Evolutionary conservation across 2,329 filamentous ascomycete genomes (phyloP).

Genomic region (Penicillium sp.): DNA sequence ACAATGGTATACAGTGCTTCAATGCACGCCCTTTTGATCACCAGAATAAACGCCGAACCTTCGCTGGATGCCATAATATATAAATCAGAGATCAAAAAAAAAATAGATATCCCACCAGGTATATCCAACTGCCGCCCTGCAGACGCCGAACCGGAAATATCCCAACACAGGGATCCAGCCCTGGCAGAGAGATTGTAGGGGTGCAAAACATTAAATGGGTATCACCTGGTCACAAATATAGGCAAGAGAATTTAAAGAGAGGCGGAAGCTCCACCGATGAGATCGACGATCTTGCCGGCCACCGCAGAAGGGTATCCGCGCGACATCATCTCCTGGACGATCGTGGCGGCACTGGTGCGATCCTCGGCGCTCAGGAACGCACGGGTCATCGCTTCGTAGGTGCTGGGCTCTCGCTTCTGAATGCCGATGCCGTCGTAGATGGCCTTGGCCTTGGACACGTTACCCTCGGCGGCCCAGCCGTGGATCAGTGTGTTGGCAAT

Average conservation of each 20-base stretch:
- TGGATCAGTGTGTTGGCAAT: constrained; percentile 98
- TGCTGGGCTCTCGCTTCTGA: constrained; percentile 87
- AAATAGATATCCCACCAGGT: constrained; percentile 16
- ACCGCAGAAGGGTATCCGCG: constrained; percentile 90
- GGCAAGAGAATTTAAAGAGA: constrained; percentile 23
- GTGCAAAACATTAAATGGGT: constrained; percentile 10
- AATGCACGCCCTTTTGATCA: constrained; percentile 20
- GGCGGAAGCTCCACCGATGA: constrained; percentile 60
- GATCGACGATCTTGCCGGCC: constrained; percentile 87
- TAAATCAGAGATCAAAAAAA: constrained; percentile 5
- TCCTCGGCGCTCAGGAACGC: constrained; percentile 85
- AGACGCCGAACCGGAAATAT: constrained; percentile 30
- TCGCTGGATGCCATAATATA: constrained; percentile 25
- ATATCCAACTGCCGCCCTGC: constrained; percentile 27
- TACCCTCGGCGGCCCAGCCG: constrained; percentile 84
- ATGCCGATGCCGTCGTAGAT: constrained; percentile 78
- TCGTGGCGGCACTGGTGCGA: constrained; percentile 69
- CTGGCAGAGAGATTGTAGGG: constrained; percentile 26
- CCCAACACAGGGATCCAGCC: constrained; percentile 38
- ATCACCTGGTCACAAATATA: constrained; percentile 7
- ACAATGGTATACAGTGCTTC: constrained; percentile 25
- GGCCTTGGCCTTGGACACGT: constrained; percentile 73
- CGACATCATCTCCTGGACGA: constrained; percentile 86
- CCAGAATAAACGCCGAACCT: constrained; percentile 20
- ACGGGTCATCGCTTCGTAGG: constrained; percentile 97